Conservation (phyloP, 2,329 filamentous ascomycete species). For the Incumbomyces delicatus region DNA sequence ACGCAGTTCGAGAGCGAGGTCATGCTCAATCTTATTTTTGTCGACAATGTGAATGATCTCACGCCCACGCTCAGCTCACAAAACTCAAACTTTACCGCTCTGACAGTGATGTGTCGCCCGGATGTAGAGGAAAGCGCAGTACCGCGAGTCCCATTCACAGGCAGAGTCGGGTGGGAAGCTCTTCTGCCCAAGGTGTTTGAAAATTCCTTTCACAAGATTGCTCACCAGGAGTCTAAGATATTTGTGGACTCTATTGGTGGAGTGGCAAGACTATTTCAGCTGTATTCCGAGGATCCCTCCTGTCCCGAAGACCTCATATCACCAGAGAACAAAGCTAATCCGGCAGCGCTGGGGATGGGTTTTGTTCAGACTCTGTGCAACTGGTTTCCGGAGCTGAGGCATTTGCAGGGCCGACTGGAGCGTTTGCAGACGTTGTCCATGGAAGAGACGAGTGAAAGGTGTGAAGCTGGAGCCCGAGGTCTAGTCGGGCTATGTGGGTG, state of each 20-base stretch:
- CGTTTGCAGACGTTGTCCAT: conserved; percentile 13
- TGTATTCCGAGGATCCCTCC: conserved; percentile 10
- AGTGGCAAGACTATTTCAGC: conserved; percentile 8
- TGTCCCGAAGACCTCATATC: conserved; percentile 9
- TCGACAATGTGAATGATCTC: conserved; percentile 8
- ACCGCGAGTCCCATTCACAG: conserved; percentile 14
- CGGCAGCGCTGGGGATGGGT: conserved; percentile 16
- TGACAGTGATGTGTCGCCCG: background rate
- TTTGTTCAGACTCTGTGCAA: conserved; percentile 17
- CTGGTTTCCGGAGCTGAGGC: conserved; percentile 18
- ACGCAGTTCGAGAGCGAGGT: background rate
- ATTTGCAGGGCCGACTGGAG: conserved; percentile 18
- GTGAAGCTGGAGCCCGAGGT: conserved; percentile 11
- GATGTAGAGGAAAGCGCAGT: conserved; percentile 11
- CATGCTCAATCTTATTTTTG: background rate
- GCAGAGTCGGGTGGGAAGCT: conserved; percentile 18
- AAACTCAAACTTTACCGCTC: background rate
- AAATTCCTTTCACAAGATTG: conserved; percentile 16
- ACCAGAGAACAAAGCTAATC: conserved; percentile 13
- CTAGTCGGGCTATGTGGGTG: conserved; percentile 16
- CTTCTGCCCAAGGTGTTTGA: conserved; percentile 19
- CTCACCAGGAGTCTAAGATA: conserved; percentile 16
- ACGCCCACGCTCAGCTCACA: conserved; percentile 8
- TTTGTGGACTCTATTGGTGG: conserved; percentile 17
- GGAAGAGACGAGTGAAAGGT: conserved; percentile 10